Base-by-base conservation (phyloP, 768 basidiomycete species). In the Lanmaoa pseudosensibilis region DNA sequence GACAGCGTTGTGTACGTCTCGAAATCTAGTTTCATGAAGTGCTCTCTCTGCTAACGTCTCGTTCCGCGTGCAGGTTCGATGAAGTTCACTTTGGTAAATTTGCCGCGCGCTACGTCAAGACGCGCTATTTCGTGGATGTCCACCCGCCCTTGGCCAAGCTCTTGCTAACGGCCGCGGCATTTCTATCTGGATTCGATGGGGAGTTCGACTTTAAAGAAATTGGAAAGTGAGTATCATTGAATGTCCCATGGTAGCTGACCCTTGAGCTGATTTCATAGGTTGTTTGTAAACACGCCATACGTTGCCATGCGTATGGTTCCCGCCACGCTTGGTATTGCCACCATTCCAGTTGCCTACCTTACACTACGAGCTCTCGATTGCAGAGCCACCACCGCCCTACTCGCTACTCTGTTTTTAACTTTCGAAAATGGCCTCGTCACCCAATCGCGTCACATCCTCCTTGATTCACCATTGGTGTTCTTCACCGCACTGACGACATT, bases 81-180 rank as follows among this genome's bases (percentile, higher is more conserved):
- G 96, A 98, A 72, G 96, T 98, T 0, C 96, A 98, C 71, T 98
- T 98, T 71, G 96, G 96, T 57, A 97, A 97, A 72, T 98, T 98
- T 68, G 94, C 96, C 7, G 80, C 84, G 46, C 91, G 90, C 68
- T 98, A 98, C 69, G 91, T 98, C 80, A 92, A 92, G 78, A 87
- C 89, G 38, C 82, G 86, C 60, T 94, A 92, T 72, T 94, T 90
- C 66, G 88, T 90, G 67, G 97, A 99, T 70, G 97, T 99, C 2
- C 97, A 99, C 68, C 97, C 97, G 1, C 97, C 97, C 4, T 78
- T 99, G 18, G 97, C 97, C 8, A 99, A 98, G 67, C 80, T 99
- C 27, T 78, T 99, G 50, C 94, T 99, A 64, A 98, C 96, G 0
- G 80, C 98, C 36, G 90, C 92, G 10, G 95, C 83, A 1, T 95